These are phyloP conservation scores for Pseudocercospora cruenta DNA, from an alignment of 2,329 filamentous ascomycete species.

Conservation along the genomic window DNA sequence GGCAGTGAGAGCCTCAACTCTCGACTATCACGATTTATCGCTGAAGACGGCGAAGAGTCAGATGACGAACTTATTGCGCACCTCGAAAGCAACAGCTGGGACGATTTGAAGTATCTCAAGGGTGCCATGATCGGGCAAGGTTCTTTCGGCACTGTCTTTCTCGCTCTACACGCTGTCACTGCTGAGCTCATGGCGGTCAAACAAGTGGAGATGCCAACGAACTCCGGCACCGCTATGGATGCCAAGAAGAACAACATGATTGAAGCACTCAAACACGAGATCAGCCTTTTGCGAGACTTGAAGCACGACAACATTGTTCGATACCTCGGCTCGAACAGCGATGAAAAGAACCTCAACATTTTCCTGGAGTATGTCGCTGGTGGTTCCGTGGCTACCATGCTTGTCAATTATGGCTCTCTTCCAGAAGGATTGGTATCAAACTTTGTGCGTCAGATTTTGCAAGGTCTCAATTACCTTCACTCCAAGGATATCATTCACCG, in stretches of 20 bases:
- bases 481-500: conserved; percentile 95
- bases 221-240: conserved; percentile 76
- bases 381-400: conserved; percentile 96
- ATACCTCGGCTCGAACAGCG: conserved; percentile 92
- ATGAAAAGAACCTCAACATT: conserved; percentile 93
- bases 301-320: conserved; percentile 98
- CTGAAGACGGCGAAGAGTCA: conserved; percentile 86
- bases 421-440: conserved; percentile 92
- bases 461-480: conserved; percentile 90
- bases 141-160: conserved; percentile 93
- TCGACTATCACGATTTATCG: conserved; percentile 78
- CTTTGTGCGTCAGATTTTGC: conserved; percentile 94
- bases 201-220: conserved; percentile 89
- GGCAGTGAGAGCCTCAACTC: conserved; percentile 73
- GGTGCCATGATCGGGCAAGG: conserved; percentile 95
- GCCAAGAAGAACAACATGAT: conserved; percentile 97
- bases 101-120: conserved; percentile 99
- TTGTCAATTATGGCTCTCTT: conserved; percentile 95
- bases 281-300: conserved; percentile 87
- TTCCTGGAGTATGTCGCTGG: conserved; percentile 99
- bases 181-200: conserved; percentile 98
- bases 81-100: conserved; percentile 89
- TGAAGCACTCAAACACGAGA: conserved; percentile 93
- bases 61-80: conserved; percentile 91
- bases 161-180: conserved; percentile 92